Evolutionary conservation across 2,329 filamentous ascomycete species (phyloP).

Genomic region (Aspergillus thermomutatus): DNA sequence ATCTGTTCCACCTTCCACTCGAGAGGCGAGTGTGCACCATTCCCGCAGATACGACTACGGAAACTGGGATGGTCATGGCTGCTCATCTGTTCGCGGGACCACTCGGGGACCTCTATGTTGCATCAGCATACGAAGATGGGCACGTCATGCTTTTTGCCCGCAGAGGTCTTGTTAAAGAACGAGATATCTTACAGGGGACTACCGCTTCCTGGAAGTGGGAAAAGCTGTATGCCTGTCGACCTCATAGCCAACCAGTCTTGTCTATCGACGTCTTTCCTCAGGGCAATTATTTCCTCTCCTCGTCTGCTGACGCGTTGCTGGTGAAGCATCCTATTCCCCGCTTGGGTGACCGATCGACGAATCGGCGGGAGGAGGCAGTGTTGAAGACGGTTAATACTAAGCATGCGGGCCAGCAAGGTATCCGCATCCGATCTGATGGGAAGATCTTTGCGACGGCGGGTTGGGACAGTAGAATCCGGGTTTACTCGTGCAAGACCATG

Average conservation of each 20-base stretch:
- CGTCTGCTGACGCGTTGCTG: constrained; percentile 75
- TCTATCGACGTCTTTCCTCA: constrained; percentile 60
- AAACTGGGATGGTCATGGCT: constrained; percentile 80
- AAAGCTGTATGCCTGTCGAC: constrained; percentile 60
- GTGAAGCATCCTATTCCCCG: constrained; percentile 68
- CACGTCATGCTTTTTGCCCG: constrained; percentile 64
- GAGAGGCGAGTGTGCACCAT: constrained; percentile 65
- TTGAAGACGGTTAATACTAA: constrained; percentile 69
- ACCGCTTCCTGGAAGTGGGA: constrained; percentile 45
- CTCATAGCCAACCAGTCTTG: constrained; percentile 77
- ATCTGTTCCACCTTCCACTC: constrained; percentile 78
- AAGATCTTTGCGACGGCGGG: constrained; percentile 85
- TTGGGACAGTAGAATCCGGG: constrained; percentile 79
- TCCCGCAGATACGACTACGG: constrained; percentile 41
- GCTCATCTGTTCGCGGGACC: constrained; percentile 58
- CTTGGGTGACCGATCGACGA: constrained; percentile 5
- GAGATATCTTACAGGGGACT: constrained; percentile 18
- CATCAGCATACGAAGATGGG: constrained; percentile 84
- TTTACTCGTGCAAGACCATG: constrained; percentile 78
- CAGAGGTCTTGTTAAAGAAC: constrained; percentile 35
- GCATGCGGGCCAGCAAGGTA: constrained; percentile 83
- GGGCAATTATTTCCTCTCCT: constrained; percentile 67
- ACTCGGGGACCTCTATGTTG: constrained; percentile 54
- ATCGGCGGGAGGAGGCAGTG: constrained; percentile 40
- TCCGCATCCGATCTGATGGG: constrained; percentile 74